Base-by-base conservation (phyloP, 306 rosid genomes). In the Casuarina glauca region DNA sequence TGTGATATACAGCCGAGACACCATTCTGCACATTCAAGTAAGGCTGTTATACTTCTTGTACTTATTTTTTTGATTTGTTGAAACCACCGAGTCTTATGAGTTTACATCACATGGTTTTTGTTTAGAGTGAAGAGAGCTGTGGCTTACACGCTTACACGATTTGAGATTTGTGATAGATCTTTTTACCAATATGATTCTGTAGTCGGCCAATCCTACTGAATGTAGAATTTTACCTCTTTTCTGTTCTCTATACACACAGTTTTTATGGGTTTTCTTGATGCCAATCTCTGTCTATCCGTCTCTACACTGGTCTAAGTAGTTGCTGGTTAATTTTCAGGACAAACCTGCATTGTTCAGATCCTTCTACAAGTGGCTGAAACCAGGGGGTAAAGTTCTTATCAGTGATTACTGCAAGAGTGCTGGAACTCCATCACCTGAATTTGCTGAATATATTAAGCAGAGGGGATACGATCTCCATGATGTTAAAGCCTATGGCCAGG, bases 291-390 rank as follows among this genome's bases (percentile, higher is more conserved):
- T 15, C 20, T 60, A 42, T 39, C 38, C 32, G 32, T 26, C 32
- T 26, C 32, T 20, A 26, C 1, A 26, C 32, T 26, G 32, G 19
- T 36, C 68, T 9, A 16, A 74, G 73, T 42, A 38, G 13, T 74
- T 74, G 42, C 75, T 1, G 50, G 71, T 3, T 42, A 67, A 67
- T 42, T 66, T 78, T 32, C 84, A 95, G 99, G 99, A 95, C 74
- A 95, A 95, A 83, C 87, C 89, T 26, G 88, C 90, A 61, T 43
- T 93, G 50, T 90, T 95, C 76, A 86, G 81, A 78, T 89, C 97
- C 61, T 91, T 95, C 82, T 85, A 82, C 87, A 81, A 87, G 80
- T 95, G 99, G 99, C 76, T 95, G 89, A 95, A 93, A 85, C 97
- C 97, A 6, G 97, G 99, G 42, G 99, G 97, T 2, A 93, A 84